These are phyloP conservation scores for Trichoderma gracile DNA, from an alignment of 2,329 filamentous ascomycete genomes.

Conservation along the genomic window DNA sequence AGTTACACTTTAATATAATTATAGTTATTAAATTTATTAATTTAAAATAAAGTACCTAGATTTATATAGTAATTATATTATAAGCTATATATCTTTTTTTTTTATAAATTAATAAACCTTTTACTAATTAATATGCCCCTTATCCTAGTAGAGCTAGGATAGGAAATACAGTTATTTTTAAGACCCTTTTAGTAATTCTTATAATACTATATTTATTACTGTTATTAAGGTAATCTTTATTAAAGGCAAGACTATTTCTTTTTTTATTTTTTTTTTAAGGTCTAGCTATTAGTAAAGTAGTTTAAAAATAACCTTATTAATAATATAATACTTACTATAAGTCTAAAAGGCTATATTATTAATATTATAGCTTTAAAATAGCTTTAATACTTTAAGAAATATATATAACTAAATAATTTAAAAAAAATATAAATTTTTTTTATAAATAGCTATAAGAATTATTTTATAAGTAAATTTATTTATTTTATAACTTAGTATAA, in stretches of 20 bases:
- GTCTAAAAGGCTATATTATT: constrained; percentile 13
- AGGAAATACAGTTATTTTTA: no score
- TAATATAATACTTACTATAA: constrained; percentile 2
- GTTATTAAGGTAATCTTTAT: neutral
- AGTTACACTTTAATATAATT: neutral
- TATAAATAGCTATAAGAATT: constrained; percentile 4
- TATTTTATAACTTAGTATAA: neutral
- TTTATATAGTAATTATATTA: neutral
- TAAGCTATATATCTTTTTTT: neutral
- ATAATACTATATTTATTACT: neutral
- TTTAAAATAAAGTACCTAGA: neutral
- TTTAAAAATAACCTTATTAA: constrained; percentile 1
- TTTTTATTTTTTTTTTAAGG: neutral
- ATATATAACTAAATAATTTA: neutral
- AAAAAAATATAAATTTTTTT: neutral
- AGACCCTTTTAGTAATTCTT: neutral
- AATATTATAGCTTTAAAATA: constrained; percentile 10
- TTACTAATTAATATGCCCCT: neutral
- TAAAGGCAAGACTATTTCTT: neutral
- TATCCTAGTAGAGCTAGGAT: neutral
- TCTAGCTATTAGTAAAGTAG: constrained; percentile 5
- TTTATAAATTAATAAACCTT: neutral
- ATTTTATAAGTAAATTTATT: constrained; percentile 6
- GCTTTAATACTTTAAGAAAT: constrained; percentile 12
- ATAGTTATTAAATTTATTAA: neutral